A percentile compares a stretch with the other conserved stretches of the same genome.
phyloP scores from a whole-genome alignment of 1,284 basidiomycete genomes.

The Cryptococcus sp. region DNA sequence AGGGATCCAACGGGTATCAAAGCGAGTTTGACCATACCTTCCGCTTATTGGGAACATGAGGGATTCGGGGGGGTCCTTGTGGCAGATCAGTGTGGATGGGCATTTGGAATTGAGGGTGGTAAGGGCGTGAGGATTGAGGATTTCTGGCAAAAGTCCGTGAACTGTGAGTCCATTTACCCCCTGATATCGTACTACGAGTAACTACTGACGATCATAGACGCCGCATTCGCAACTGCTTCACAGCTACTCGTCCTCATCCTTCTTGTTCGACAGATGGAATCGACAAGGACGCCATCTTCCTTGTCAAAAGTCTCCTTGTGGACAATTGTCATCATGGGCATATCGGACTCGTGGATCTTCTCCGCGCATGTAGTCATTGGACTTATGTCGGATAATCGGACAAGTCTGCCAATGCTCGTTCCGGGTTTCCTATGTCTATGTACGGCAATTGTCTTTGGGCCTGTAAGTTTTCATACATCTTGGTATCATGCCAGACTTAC shows the following conservation, averaged over 20 bases:
- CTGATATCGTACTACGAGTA: not conserved
- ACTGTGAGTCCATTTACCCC: slow-evolving; percentile 56
- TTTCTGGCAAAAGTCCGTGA: slow-evolving; percentile 74
- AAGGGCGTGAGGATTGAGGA: slow-evolving; percentile 59
- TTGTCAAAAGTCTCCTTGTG: slow-evolving; percentile 73
- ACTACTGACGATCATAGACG: slow-evolving; percentile 53
- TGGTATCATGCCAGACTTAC: not conserved
- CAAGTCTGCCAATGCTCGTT: slow-evolving; percentile 70
- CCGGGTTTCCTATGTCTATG: slow-evolving; percentile 65
- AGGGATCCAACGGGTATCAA: slow-evolving; percentile 38
- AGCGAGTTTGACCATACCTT: slow-evolving; percentile 25
- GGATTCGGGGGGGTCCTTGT: slow-evolving; percentile 60
- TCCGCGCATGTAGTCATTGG: slow-evolving; percentile 79
- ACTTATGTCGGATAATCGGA: slow-evolving; percentile 69
- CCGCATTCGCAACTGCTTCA: slow-evolving; percentile 61
- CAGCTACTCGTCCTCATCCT: slow-evolving; percentile 65
- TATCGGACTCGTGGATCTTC: slow-evolving; percentile 74
- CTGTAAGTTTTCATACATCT: slow-evolving; percentile 28
- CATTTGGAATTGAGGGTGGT: slow-evolving; percentile 62
- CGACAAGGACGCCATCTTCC: slow-evolving; percentile 69
- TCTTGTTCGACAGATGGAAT: slow-evolving; percentile 66
- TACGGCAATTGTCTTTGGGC: slow-evolving; percentile 45
- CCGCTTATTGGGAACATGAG: slow-evolving; percentile 36
- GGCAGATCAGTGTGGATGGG: slow-evolving; percentile 71
- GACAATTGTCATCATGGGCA: slow-evolving; percentile 70